Conservation (phyloP, 768 basidiomycete species). For the Boletus insuetus region DNA sequence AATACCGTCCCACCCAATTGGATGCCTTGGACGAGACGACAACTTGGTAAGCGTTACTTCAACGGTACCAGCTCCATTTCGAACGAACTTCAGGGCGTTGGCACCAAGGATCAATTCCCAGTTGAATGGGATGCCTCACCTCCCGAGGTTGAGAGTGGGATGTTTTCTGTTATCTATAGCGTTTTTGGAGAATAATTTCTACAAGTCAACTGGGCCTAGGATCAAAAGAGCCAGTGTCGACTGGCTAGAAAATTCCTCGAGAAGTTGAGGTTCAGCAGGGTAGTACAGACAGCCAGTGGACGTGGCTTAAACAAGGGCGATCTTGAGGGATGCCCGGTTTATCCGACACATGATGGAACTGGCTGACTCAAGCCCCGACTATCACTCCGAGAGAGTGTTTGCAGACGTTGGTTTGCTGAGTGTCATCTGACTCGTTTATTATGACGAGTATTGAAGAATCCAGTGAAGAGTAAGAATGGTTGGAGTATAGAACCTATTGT, state of each 20-base stretch:
- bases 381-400: constrained; percentile 6
- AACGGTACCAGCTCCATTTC: constrained; percentile 16
- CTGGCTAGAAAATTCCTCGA: constrained; percentile 37
- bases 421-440: too few species aligned
- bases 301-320: constrained; percentile 38
- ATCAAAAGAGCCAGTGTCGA: constrained; percentile 40
- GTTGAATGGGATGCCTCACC: too few species aligned
- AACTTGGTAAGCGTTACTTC: too few species aligned
- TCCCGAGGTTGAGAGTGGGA: too few species aligned
- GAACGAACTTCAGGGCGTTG: constrained; percentile 46
- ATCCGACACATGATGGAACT: constrained; percentile 35
- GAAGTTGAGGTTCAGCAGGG: not conserved
- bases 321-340: constrained; percentile 37
- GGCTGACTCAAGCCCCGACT: constrained; percentile 3
- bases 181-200: too few species aligned
- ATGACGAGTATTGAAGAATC: too few species aligned
- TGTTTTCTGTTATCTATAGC: too few species aligned
- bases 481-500: too few species aligned
- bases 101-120: too few species aligned
- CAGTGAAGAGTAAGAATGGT: too few species aligned
- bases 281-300: constrained; percentile 6
- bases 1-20: constrained; percentile 40
- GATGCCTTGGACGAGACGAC: constrained; percentile 40
- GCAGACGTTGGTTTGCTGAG: too few species aligned
- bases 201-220: too few species aligned